Conservation (phyloP, 1,284 basidiomycete genomes). For the Ceratobasidium sp. region DNA sequence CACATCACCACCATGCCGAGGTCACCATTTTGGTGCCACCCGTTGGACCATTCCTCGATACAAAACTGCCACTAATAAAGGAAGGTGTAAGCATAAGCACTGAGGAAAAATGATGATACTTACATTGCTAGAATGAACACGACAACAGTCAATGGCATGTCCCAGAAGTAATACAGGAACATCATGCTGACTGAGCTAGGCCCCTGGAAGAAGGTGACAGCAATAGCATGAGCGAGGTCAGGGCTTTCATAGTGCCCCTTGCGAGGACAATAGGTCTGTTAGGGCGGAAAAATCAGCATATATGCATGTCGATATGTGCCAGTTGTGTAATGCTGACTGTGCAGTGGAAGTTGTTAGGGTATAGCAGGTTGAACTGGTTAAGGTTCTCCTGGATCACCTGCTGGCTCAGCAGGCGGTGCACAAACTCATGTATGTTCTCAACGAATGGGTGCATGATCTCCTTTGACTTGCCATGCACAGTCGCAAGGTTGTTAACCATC, state of each 20-base stretch:
- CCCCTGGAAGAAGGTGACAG: background rate
- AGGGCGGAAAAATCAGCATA: background rate
- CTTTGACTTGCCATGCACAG: constrained; percentile 15
- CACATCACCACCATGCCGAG: constrained; percentile 19
- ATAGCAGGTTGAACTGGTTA: background rate
- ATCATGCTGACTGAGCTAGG: background rate
- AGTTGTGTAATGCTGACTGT: background rate
- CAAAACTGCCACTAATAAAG: constrained; percentile 4
- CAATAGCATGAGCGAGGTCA: background rate
- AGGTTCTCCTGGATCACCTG: background rate
- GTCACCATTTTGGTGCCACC: background rate
- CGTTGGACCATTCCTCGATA: constrained; percentile 33
- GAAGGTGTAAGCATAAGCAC: background rate
- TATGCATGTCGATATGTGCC: no score
- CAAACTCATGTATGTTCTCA: background rate
- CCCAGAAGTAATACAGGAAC: constrained; percentile 27
- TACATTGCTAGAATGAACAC: constrained; percentile 16
- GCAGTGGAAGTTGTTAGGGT: constrained; percentile 37
- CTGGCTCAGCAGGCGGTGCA: background rate
- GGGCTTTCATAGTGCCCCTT: constrained; percentile 4
- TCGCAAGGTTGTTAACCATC: constrained; percentile 29
- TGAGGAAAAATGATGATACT: background rate
- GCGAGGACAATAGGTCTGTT: background rate
- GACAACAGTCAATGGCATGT: constrained; percentile 10
- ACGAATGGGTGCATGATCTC: background rate